A percentile compares a stretch with the other conserved stretches of the same genome.
Conservation (phyloP, 129 eudicot species). For the sunflower (Helianthus annuus) region HanXRQr2.0-SUNRISE NC_035437.2:35016266-35016765, state of each 20-base stretch:
- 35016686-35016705: too few species aligned
- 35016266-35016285: too few species aligned
- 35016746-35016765: too few species aligned
- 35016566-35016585: conserved; percentile 36
- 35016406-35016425: conserved; percentile 84
- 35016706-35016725: too few species aligned
- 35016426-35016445: conserved; percentile 82
- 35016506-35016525: conserved; percentile 88
- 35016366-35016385: too few species aligned
- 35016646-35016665: too few species aligned
- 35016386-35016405: conserved; percentile 76
- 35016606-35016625: not conserved
- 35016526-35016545: conserved; percentile 99
- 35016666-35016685: too few species aligned
- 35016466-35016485: conserved; percentile 93
- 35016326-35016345: too few species aligned
- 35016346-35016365: too few species aligned
- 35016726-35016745: too few species aligned
- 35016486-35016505: conserved; percentile 79
- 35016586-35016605: not conserved
- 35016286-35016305: too few species aligned
- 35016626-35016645: not conserved
- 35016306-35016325: too few species aligned
- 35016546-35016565: conserved; percentile 83
- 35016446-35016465: conserved; percentile 86